Evolutionary conservation across 345 rosid genomes (phyloP), one percentile per base, ranked within the genome.

Genomic region (Camelina laxa): DNA sequence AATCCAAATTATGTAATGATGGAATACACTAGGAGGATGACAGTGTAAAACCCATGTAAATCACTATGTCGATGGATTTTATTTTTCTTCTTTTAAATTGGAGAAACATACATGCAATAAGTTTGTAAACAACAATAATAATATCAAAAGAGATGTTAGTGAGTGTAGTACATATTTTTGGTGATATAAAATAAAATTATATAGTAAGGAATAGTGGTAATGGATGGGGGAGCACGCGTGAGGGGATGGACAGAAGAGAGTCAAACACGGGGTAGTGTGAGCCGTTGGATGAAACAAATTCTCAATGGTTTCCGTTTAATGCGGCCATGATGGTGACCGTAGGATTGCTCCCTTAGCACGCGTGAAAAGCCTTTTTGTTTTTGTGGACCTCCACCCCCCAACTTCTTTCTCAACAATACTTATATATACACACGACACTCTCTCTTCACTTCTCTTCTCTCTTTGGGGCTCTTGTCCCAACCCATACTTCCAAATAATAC

Each of bases 191-290:
- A 6, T 33, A 33, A 45, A 55, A 17, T 1, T 1, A 65, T 7
- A 17, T 33, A 49, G 19, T 17, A 47, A 47, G 2, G 16, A 76
- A 69, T 42, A 69, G 65, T 24, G 65, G 58, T 19, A 71, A 60
- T 38, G 33, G 38, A 5, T 11, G 33, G 47, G 73, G 68, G 65
- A 78, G 78, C 77, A 78, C 77, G 74, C 69, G 90, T 80, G 87
- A 72, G 14, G 22, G 54, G 66, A 55, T 33, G 60, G 80, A 81
- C 83, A 79, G 65, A 69, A 62, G 44, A 66, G 82, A 82, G 88
- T 76, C 82, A 82, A 84, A 84, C 35, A 76, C 58, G 77, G 84
- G 84, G 60, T 48, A 82, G 38, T 79, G 68, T 62, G 70, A 64
- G 75, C 75, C 82, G 78, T 79, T 39, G 67, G 82, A 79, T 79